These are phyloP conservation scores for Pseudocohnilembus persalinus DNA, from an alignment of 169 alveolate species.

Conservation along the genomic window DNA sequence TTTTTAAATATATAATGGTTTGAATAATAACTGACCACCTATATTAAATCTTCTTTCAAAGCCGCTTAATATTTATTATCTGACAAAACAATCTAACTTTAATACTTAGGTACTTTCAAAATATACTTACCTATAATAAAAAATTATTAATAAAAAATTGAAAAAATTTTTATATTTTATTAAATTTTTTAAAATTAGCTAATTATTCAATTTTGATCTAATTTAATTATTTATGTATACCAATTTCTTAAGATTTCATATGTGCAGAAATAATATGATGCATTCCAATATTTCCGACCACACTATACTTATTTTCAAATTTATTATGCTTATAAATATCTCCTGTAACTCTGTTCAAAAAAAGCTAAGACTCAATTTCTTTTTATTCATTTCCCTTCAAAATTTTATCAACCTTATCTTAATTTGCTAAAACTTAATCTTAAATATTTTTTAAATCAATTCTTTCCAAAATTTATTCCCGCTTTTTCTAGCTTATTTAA, in stretches of 20 bases:
- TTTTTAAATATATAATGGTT: not conserved
- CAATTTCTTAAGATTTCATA: not conserved
- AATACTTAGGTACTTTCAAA: not conserved
- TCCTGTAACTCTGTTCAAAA: not conserved
- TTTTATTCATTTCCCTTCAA: not conserved
- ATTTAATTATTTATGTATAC: not conserved
- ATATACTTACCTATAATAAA: too few relatives aligned
- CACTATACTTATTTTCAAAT: not conserved
- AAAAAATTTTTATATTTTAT: too few relatives aligned
- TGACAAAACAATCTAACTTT: not conserved
- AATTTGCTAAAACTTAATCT: not conserved
- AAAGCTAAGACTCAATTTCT: too few relatives aligned
- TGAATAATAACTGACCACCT: not conserved
- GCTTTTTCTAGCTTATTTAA: not conserved
- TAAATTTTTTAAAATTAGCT: too few relatives aligned
- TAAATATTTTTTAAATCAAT: too few relatives aligned
- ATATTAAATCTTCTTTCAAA: not conserved
- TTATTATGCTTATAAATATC: not conserved
- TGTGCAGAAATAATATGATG: not conserved
- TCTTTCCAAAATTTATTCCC: not conserved
- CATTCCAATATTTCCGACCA: not conserved
- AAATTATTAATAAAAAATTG: too few relatives aligned
- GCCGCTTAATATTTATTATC: not conserved
- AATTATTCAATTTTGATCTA: not conserved
- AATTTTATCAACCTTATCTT: too few relatives aligned